These are phyloP conservation scores for Trifolium dubium DNA, from an alignment of 306 rosid genomes.

Conservation along the genomic window DNA sequence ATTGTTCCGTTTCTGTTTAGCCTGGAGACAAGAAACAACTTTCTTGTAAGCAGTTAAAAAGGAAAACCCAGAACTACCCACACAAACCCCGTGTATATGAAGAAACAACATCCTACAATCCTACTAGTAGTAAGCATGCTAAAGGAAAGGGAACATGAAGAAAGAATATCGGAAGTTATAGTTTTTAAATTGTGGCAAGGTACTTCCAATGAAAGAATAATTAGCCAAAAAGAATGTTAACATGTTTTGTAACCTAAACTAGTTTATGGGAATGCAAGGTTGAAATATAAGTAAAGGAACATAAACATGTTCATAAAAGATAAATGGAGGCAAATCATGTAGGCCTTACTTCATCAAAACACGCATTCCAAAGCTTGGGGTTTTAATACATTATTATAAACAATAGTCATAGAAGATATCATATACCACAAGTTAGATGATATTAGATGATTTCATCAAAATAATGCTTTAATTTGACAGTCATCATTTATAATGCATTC, in stretches of 20 bases:
- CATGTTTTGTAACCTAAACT: conserved; percentile 7
- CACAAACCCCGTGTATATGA: conserved; percentile 19
- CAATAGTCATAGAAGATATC: not conserved
- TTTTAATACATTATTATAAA: conserved; percentile 1
- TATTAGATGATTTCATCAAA: conserved; percentile 24
- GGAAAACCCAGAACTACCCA: conserved; percentile 5
- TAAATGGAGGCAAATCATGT: conserved; percentile 8
- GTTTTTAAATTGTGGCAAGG: conserved; percentile 16
- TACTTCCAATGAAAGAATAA: conserved; percentile 7
- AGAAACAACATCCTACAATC: not conserved
- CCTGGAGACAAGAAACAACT: conserved; percentile 54
- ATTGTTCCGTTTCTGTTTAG: conserved; percentile 88
- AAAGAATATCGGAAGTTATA: conserved; percentile 18
- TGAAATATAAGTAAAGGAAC: conserved; percentile 17
- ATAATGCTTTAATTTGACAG: conserved; percentile 8
- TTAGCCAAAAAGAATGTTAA: conserved; percentile 5
- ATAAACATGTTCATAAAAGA: conserved; percentile 10
- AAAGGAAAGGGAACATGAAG: conserved; percentile 27
- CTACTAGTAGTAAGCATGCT: conserved; percentile 12
- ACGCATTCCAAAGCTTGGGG: conserved; percentile 6
- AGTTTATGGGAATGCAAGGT: not conserved
- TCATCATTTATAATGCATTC: conserved; percentile 18
- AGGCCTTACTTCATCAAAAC: conserved; percentile 34
- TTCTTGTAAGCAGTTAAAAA: conserved; percentile 31
- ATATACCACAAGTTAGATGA: conserved; percentile 19